Conservation (phyloP, 1,139 yeast genomes). For the Pneumocystis oryctolagi region DNA sequence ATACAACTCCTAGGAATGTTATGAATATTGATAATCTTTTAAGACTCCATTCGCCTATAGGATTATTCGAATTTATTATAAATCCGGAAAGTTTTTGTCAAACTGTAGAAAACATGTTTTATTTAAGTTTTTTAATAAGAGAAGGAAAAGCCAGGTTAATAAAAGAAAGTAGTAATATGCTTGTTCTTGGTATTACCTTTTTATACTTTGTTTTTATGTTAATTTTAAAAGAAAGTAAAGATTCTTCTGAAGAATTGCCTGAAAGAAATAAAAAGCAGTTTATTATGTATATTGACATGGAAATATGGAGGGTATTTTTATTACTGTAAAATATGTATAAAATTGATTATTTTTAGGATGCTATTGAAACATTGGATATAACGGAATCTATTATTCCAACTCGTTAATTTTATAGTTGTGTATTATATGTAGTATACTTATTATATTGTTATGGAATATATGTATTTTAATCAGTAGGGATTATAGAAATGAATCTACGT, state of each 20-base stretch:
- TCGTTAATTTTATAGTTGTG: not conserved
- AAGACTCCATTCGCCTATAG: conserved; percentile 28
- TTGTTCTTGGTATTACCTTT: not conserved
- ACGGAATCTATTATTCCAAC: not conserved
- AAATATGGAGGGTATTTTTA: not conserved
- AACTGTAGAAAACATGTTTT: conserved; percentile 70
- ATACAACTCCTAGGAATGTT: conserved; percentile 33
- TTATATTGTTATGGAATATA: too few relatives aligned
- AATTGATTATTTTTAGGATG: not conserved
- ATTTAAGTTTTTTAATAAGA: conserved; percentile 60
- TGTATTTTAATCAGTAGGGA: too few relatives aligned
- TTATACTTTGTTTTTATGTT: not conserved
- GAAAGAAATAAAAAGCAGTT: not conserved
- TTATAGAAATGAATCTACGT: too few relatives aligned
- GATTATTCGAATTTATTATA: conserved; percentile 50
- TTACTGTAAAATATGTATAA: not conserved
- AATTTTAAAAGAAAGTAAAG: not conserved
- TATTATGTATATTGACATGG: not conserved
- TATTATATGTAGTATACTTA: not conserved
- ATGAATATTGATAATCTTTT: conserved; percentile 16
- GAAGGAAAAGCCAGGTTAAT: conserved; percentile 42
- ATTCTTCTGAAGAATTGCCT: not conserved
- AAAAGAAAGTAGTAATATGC: not conserved
- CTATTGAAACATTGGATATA: not conserved
- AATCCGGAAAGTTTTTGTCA: conserved; percentile 66